phyloP scores from a whole-genome alignment of 2,329 filamentous ascomycete genomes.

The Cladosporium sp. region DNA sequence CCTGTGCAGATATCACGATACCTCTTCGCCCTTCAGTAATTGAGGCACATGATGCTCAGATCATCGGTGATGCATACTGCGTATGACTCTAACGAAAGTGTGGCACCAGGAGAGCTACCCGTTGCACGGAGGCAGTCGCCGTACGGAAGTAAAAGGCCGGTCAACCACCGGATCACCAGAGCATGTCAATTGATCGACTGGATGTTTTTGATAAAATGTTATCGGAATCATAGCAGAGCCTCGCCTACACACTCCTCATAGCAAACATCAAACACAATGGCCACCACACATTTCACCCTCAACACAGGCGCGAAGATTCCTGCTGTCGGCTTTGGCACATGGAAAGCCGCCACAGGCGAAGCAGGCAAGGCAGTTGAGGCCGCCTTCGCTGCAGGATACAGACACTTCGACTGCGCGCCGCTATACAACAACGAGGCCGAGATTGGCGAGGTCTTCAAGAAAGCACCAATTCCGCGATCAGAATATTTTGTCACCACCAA shows the following conservation, averaged over 20 bases:
- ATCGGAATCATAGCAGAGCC: not conserved
- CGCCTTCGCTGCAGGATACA: constrained; percentile 19
- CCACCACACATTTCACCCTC: constrained; percentile 27
- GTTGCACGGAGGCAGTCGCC: not conserved
- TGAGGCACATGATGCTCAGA: no score
- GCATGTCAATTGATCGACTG: not conserved
- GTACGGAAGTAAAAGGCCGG: not conserved
- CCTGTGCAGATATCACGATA: no score
- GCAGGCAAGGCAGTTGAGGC: constrained; percentile 23
- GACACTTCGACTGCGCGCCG: constrained; percentile 29
- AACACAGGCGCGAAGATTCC: constrained; percentile 37
- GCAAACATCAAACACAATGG: not conserved
- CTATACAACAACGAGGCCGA: constrained; percentile 30
- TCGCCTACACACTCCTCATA: not conserved
- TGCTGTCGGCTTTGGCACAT: constrained; percentile 36
- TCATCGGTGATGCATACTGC: no score
- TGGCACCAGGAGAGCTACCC: no score
- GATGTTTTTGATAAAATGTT: not conserved
- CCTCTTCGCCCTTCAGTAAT: no score
- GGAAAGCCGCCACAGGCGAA: constrained; percentile 33
- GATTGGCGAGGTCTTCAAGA: constrained; percentile 22
- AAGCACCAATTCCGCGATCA: constrained; percentile 19
- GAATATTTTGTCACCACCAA: constrained; percentile 47
- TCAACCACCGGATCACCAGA: not conserved
- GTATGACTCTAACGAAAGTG: no score